Evolutionary conservation across 129 eudicot genomes (phyloP), one percentile per base, ranked within the genome.

Genomic region (carrot (Daucus carota)): DNA sequence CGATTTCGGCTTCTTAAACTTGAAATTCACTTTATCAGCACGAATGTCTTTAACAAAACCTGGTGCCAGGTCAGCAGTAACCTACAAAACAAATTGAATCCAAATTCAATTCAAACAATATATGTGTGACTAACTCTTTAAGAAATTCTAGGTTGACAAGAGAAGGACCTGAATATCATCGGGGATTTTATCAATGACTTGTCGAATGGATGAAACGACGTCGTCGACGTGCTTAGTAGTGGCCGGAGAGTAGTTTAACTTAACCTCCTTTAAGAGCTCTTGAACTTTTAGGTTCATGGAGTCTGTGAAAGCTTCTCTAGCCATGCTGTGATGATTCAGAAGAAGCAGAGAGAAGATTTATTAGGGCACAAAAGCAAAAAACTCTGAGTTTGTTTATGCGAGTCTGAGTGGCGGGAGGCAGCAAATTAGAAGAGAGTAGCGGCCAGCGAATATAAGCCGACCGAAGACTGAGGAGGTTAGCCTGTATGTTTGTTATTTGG

Each of bases 21-120:
- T 91, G 59, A 91, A 94, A 10, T 91, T 96, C 70, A 91, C 99
- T 83, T 94, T 94, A 48, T 94, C 99, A 18, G 97, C 99, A 12
- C 92, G 85, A 69, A 91, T 80, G 77, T 94, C 99, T 77, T 83
- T 87, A 62, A 94, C 83, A 80, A 91, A 91, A 32, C 91, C 90
- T 0, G 90, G 89, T 16, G 97, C 99, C 82, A 84, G 71, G 57
- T 87, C 89, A 7, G 90, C 90, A 0, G 85, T 89, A 75, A 89
- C 99, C 99, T 94, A 78, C 68, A 73, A 79, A 59, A 59, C 60
- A 66, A 54, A 48, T 66, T n/a, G n/a, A n/a, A n/a, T n/a, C n/a
- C 40, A 44, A 40, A 12, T n/a, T 14, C 33, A 65, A 81, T 31
- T 77, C 3, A 75, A 70, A 70, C 8, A 63, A n/a, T n/a, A n/a